These are phyloP conservation scores for Epichloe aotearoae DNA, from an alignment of 2,329 filamentous ascomycete genomes.

Conservation along the genomic window DNA sequence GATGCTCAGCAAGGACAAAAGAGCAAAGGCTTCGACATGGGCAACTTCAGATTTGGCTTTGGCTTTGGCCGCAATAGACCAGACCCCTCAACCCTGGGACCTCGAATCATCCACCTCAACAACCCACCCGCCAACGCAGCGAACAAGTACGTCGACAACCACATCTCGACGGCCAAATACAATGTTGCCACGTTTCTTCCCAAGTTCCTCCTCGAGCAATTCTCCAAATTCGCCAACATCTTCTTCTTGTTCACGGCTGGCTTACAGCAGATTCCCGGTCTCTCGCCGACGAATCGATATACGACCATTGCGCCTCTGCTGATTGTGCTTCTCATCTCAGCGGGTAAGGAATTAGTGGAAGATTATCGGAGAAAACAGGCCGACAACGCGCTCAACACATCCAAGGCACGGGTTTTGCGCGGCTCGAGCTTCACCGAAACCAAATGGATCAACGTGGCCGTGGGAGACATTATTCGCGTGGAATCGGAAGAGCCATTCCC, in stretches of 20 bases:
- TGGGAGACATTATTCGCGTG: slow-evolving; percentile 86
- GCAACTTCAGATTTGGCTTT: slow-evolving; percentile 74
- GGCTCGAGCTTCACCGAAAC: slow-evolving; percentile 76
- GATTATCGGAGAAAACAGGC: slow-evolving; percentile 83
- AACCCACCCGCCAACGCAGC: slow-evolving; percentile 82
- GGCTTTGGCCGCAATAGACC: slow-evolving; percentile 64
- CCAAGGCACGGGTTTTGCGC: slow-evolving; percentile 68
- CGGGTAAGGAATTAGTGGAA: slow-evolving; percentile 86
- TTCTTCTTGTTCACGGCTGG: slow-evolving; percentile 98
- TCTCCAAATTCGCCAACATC: slow-evolving; percentile 97
- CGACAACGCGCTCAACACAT: slow-evolving; percentile 77
- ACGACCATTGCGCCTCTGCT: slow-evolving; percentile 92
- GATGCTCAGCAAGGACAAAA: slow-evolving; percentile 27
- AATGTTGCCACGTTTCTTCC: slow-evolving; percentile 85
- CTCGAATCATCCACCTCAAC: slow-evolving; percentile 88
- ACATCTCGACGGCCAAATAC: slow-evolving; percentile 96
- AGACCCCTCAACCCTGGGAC: slow-evolving; percentile 83
- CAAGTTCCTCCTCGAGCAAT: slow-evolving; percentile 96
- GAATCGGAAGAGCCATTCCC: slow-evolving; percentile 93
- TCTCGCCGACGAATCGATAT: slow-evolving; percentile 89
- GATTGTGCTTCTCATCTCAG: slow-evolving; percentile 86
- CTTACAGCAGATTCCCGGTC: slow-evolving; percentile 86
- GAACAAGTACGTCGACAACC: slow-evolving; percentile 91
- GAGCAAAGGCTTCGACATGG: slow-evolving; percentile 50
- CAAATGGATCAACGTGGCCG: slow-evolving; percentile 85